Percentiles rank a stretch among this genome's conserved stretches.
phyloP scores from a whole-genome alignment of 768 basidiomycete genomes.

The Ramaria rubella region DNA sequence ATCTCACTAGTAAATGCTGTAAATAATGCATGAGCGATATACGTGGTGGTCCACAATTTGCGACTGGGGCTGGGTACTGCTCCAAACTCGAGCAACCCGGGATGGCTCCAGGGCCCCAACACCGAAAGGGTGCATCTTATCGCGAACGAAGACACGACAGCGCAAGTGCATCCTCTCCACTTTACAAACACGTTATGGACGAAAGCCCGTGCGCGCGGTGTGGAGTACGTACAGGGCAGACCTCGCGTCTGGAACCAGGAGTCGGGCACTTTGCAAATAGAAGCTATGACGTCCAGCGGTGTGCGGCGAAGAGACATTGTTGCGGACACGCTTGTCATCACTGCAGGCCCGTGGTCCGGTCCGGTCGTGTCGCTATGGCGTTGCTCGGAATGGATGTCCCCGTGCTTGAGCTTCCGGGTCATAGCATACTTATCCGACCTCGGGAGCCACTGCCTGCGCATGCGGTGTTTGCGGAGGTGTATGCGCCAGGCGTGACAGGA shows the following conservation, averaged over 20 bases:
- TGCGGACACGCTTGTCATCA: constrained; percentile 27
- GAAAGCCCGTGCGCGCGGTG: constrained; percentile 22
- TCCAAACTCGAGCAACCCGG: too few relatives aligned
- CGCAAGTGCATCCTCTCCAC: constrained; percentile 18
- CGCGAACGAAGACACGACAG: constrained; percentile 5
- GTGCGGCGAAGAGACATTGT: too few relatives aligned
- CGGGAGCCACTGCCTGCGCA: neutral
- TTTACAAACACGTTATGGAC: constrained; percentile 28
- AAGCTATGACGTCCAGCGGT: too few relatives aligned
- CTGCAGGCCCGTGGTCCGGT: constrained; percentile 34
- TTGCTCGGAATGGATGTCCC: constrained; percentile 1
- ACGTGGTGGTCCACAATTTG: too few relatives aligned
- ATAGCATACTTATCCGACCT: constrained; percentile 5
- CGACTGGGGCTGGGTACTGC: neutral
- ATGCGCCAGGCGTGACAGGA: constrained; percentile 17
- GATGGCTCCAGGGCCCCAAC: neutral
- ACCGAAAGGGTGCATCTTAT: neutral
- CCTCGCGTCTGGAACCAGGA: constrained; percentile 17
- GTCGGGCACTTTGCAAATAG: constrained; percentile 6
- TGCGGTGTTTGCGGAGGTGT: constrained; percentile 1
- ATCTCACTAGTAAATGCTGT: too few relatives aligned
- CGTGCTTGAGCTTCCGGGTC: constrained; percentile 3
- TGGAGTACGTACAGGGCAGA: constrained; percentile 26
- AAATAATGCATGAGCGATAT: too few relatives aligned
- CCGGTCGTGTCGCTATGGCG: constrained; percentile 18